Evolutionary conservation across 1,139 yeast genomes (phyloP).

Genomic region (Blastobotrys malaysiensis): DNA sequence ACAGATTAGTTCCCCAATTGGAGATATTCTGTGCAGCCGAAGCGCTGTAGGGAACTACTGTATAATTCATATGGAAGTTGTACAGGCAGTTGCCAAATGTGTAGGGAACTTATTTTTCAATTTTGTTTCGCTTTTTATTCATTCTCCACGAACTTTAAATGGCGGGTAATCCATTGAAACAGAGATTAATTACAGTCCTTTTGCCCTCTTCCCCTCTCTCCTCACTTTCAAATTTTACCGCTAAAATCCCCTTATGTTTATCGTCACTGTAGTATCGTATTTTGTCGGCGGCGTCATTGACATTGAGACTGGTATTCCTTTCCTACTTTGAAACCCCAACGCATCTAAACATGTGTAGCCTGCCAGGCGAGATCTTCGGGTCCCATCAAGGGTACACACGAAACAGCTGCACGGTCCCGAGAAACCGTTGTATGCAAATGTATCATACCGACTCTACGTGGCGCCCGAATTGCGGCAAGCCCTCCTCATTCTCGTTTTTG

Average conservation of each 20-base stretch:
- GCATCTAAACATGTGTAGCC: background rate
- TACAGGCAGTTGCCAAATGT: background rate
- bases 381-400: background rate
- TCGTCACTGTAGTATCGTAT: background rate
- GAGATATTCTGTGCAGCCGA: background rate
- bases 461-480: background rate
- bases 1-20: background rate
- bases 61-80: background rate
- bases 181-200: background rate
- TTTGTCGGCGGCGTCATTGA: too few species aligned
- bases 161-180: background rate
- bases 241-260: background rate
- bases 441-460: background rate
- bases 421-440: background rate
- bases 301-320: background rate
- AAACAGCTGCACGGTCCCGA: background rate
- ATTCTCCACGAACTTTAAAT: background rate
- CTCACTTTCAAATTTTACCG: background rate
- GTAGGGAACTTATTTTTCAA: background rate
- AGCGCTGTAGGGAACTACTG: background rate
- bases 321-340: background rate
- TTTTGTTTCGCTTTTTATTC: slow-evolving; percentile 3
- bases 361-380: background rate
- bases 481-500: too few species aligned
- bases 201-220: too few species aligned